phyloP scores from a whole-genome alignment of 371 early-diverging fungal species.

The Circinella umbellata region DNA sequence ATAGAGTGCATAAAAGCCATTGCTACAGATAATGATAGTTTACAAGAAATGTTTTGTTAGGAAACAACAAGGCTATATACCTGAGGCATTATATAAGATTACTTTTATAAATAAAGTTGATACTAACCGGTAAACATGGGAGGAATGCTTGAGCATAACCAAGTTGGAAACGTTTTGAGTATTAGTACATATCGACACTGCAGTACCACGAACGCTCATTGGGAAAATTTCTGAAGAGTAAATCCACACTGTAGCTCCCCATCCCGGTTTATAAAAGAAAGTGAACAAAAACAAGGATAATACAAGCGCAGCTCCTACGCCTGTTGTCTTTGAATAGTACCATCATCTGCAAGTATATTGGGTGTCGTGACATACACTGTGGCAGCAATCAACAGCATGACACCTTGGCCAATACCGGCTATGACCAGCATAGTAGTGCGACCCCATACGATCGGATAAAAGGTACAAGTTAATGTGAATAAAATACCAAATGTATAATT shows the following conservation, averaged over 20 bases:
- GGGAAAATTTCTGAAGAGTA: conserved; percentile 88
- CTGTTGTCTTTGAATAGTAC: conserved; percentile 15
- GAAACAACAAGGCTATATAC: too few species aligned
- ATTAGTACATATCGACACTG: conserved; percentile 78
- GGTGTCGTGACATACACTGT: conserved; percentile 31
- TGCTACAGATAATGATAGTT: conserved; percentile 16
- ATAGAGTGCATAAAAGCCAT: conserved; percentile 46
- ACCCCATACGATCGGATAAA: conserved; percentile 31
- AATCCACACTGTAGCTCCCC: conserved; percentile 92
- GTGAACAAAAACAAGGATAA: conserved; percentile 35
- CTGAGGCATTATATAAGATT: too few species aligned
- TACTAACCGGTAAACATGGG: conserved; percentile 63
- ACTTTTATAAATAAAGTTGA: background rate
- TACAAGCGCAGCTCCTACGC: conserved; percentile 29
- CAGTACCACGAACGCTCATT: conserved; percentile 72
- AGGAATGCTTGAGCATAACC: conserved; percentile 63
- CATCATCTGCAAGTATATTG: background rate
- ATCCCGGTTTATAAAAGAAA: conserved; percentile 51
- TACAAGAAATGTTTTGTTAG: conserved; percentile 9
- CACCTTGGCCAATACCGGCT: conserved; percentile 31
- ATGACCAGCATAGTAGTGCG: conserved; percentile 25
- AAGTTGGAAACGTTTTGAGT: conserved; percentile 84
- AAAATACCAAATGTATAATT: conserved; percentile 37
- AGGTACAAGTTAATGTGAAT: conserved; percentile 34
- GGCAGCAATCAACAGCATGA: conserved; percentile 30